Conservation (phyloP, 1,284 basidiomycete species). For the Lignosus rhinocerotis region DNA sequence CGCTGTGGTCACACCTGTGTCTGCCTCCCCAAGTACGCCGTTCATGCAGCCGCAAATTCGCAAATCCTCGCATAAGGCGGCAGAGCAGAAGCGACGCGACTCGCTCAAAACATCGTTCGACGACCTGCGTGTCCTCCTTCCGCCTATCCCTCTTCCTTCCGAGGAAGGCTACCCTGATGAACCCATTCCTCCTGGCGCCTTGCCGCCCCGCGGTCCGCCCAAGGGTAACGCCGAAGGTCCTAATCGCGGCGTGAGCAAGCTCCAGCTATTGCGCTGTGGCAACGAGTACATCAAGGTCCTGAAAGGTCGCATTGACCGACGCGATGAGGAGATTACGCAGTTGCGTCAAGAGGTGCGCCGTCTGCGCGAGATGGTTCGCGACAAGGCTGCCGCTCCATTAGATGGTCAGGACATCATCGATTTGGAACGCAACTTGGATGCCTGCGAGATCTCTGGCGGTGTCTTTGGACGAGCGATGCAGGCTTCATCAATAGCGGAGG, state of each 20-base stretch:
- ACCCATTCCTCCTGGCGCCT: conserved; percentile 77
- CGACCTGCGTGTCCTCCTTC: conserved; percentile 85
- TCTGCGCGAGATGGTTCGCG: conserved; percentile 44
- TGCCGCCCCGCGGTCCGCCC: conserved; percentile 84
- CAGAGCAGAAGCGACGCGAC: conserved; percentile 96
- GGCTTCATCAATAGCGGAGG: conserved; percentile 25
- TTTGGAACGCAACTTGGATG: conserved; percentile 36
- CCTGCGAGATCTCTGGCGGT: conserved; percentile 28
- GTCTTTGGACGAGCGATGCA: conserved; percentile 22
- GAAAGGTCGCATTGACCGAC: conserved; percentile 74
- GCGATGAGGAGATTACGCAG: conserved; percentile 78
- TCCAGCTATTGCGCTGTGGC: conserved; percentile 79
- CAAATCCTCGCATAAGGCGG: conserved; percentile 94
- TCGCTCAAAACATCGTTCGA: conserved; percentile 96
- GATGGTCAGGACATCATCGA: conserved; percentile 33
- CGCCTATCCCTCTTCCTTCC: conserved; percentile 82
- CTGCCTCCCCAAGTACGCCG: conserved; percentile 27
- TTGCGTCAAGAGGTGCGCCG: conserved; percentile 71
- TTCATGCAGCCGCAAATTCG: conserved; percentile 45
- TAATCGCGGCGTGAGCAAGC: conserved; percentile 93
- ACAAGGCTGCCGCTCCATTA: conserved; percentile 23
- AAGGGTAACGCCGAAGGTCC: conserved; percentile 86
- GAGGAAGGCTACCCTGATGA: conserved; percentile 63
- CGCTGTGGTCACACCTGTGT: conserved; percentile 19
- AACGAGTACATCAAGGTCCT: conserved; percentile 63